These are phyloP conservation scores for Colletotrichum sp. DNA, from an alignment of 2,329 filamentous ascomycete species.

Conservation along the genomic window DNA sequence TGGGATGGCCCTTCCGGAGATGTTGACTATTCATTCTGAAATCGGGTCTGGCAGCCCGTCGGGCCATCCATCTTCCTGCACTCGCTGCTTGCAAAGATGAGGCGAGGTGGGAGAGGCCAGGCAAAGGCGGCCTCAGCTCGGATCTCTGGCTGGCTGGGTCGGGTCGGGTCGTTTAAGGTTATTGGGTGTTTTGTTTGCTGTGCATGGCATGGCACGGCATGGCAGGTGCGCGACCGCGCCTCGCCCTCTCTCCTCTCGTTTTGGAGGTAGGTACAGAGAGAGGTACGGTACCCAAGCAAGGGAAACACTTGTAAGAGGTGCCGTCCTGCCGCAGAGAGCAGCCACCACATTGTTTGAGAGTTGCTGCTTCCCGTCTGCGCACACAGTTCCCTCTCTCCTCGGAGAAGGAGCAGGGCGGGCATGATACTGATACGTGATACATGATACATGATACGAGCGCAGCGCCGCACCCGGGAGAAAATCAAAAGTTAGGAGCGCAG, in stretches of 20 bases:
- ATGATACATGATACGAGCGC: neutral
- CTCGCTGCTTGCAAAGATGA: neutral
- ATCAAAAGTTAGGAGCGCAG: neutral
- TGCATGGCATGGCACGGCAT: slow-evolving; percentile 2
- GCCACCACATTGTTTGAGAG: neutral
- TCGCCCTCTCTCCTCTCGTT: neutral
- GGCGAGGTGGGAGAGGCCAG: neutral
- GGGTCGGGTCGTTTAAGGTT: neutral
- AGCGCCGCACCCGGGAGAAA: neutral
- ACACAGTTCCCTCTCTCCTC: neutral
- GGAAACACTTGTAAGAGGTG: neutral
- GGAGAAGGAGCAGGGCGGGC: neutral
- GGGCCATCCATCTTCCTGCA: neutral
- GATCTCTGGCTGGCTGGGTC: neutral
- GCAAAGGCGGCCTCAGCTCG: neutral
- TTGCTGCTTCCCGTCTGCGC: neutral
- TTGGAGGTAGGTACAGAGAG: neutral
- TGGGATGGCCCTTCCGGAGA: neutral
- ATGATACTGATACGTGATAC: neutral
- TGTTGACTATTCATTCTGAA: neutral
- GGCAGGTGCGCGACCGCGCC: neutral
- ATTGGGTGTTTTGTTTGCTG: slow-evolving; percentile 13
- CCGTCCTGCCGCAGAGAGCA: neutral
- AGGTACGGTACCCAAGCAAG: neutral
- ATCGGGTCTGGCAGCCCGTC: neutral